A percentile compares a stretch with the other conserved stretches of the same genome.
Evolutionary conservation across 2,329 filamentous ascomycete species (phyloP).

Genomic region (Pseudogymnoascus destructans): DNA sequence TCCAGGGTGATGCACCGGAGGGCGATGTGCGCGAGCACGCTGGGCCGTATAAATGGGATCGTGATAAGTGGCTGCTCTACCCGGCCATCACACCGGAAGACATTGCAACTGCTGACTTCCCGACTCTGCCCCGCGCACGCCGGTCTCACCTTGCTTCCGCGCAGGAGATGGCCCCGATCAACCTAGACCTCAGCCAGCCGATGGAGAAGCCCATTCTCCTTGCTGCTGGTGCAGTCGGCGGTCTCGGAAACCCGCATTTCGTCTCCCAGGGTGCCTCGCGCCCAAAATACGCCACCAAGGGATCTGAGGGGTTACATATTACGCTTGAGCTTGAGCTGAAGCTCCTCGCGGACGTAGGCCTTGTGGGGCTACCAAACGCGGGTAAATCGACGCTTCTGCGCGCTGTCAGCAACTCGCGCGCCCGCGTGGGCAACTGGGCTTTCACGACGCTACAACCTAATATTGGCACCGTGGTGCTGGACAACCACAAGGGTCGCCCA

Average conservation of each 20-base stretch:
- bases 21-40: constrained; percentile 19
- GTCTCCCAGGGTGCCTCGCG: constrained; percentile 58
- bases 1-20: constrained; percentile 16
- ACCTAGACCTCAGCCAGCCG: constrained; percentile 58
- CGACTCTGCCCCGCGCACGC: constrained; percentile 40
- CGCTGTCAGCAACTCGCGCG: constrained; percentile 75
- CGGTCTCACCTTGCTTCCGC: constrained; percentile 38
- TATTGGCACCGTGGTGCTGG: constrained; percentile 88
- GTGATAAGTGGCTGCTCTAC: constrained; percentile 76
- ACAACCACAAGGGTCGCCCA: constrained; percentile 70
- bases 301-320: constrained; percentile 65
- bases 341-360: constrained; percentile 83
- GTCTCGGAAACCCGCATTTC: constrained; percentile 89
- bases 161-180: constrained; percentile 61
- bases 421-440: constrained; percentile 85
- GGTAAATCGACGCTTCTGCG: constrained; percentile 89
- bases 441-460: constrained; percentile 94
- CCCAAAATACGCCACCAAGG: constrained; percentile 80
- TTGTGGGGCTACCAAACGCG: constrained; percentile 90
- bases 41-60: constrained; percentile 30
- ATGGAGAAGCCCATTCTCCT: constrained; percentile 77
- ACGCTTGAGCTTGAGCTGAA: constrained; percentile 83
- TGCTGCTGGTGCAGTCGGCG: constrained; percentile 76
- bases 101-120: constrained; percentile 46
- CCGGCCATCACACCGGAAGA: constrained; percentile 66